Evolutionary conservation across 805 yeast species (phyloP), one percentile per base, ranked within the genome.

Genomic region (Saccharomycopsis fermentans): DNA sequence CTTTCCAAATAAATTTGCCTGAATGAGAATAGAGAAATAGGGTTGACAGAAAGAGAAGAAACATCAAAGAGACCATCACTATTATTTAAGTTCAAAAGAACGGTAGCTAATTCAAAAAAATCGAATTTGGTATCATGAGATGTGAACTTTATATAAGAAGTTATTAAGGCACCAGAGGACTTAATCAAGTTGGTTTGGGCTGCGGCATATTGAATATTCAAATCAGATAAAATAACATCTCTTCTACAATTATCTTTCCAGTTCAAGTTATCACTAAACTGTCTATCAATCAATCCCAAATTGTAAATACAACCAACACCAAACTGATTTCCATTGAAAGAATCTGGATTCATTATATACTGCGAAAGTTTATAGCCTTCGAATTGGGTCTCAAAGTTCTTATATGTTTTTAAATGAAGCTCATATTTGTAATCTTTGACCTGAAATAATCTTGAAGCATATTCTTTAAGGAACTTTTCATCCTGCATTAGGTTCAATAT

Each of bases 161-260:
- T 83, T 24, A 89, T 62, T 36, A 90, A 73, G 1, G 94, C 90
- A 55, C 92, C 90, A 79, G 88, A 82, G 0, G 95, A 79, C 64
- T 84, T 85, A 3, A 89, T 86, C 21, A 87, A 79, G 3, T 81
- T 74, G 16, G 84, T 74, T 65, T 90, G 96, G 1, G 91, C 78
- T 47, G 82, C 77, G 6, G 82, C 77, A 64, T 76, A 77, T 62
- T 89, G 89, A 54, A 82, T 66, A 64, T 84, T 84, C 51, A 83
- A 69, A 60, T 90, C 83, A 0, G 86, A 82, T 1, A 77, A 74
- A 2, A 79, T 69, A 4, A 89, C 76, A 43, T 78, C 79, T 3
- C 74, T 72, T 59, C 83, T 75, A 37, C 80, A 70, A 1, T 77
- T 76, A 1, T 59, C 56, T 1, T 59, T 58, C 87, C 87, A 82